These are phyloP conservation scores for Aspergillus pseudonomiae DNA, from an alignment of 2,329 filamentous ascomycete species.

Conservation along the genomic window DNA sequence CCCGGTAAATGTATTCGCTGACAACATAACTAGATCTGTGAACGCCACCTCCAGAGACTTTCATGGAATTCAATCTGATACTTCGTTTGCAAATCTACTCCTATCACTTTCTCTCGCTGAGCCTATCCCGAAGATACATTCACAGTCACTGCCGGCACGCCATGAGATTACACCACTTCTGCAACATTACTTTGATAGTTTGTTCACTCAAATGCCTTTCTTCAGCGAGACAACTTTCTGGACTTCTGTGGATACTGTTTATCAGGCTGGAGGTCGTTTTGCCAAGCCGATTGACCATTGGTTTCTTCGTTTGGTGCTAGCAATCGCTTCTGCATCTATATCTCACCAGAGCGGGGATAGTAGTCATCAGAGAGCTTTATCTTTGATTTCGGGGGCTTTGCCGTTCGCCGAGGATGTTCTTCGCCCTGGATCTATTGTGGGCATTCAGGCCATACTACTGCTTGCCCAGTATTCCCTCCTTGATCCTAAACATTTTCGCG, in stretches of 20 bases:
- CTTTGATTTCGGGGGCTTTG: slow-evolving; percentile 68
- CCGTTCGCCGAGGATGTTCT: slow-evolving; percentile 80
- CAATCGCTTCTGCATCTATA: slow-evolving; percentile 74
- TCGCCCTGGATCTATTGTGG: slow-evolving; percentile 78
- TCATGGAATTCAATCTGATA: slow-evolving; percentile 81
- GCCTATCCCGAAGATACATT: slow-evolving; percentile 63
- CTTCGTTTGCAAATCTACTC: slow-evolving; percentile 89
- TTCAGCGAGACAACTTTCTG: slow-evolving; percentile 81
- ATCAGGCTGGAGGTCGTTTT: slow-evolving; percentile 67
- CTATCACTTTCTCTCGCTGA: slow-evolving; percentile 80
- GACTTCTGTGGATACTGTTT: slow-evolving; percentile 78
- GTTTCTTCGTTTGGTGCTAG: slow-evolving; percentile 86
- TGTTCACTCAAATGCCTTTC: slow-evolving; percentile 78
- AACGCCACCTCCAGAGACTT: slow-evolving; percentile 95
- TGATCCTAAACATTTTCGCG: slow-evolving; percentile 88
- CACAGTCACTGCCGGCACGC: slow-evolving; percentile 70
- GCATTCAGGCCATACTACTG: slow-evolving; percentile 84
- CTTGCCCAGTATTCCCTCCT: slow-evolving; percentile 88
- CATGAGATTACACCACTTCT: slow-evolving; percentile 70
- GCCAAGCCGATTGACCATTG: slow-evolving; percentile 74
- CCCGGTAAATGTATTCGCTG: slow-evolving; percentile 12
- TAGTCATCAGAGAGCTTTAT: slow-evolving; percentile 62
- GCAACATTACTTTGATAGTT: slow-evolving; percentile 81
- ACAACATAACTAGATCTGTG: slow-evolving; percentile 65
- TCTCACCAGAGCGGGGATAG: slow-evolving; percentile 69